Percentiles rank a stretch among this genome's conserved stretches.
phyloP scores from a whole-genome alignment of 441 rosid species.

The Gossypium davidsonii region DNA sequence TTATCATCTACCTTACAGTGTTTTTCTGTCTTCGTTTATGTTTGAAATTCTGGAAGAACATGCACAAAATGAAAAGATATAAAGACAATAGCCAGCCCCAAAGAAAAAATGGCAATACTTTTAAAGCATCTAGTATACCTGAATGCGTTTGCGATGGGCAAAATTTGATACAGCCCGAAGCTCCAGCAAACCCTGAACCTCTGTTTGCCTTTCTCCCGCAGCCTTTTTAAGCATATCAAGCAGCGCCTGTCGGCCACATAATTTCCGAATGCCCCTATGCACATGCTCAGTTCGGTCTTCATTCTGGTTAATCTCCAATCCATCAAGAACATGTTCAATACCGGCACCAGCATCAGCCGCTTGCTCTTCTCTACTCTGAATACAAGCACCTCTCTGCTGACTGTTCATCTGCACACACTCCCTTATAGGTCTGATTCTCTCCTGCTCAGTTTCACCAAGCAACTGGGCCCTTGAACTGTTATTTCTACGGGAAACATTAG shows the following conservation, averaged over 20 bases:
- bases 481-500: conserved; percentile 38
- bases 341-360: conserved; percentile 43
- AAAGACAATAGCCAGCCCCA: not conserved
- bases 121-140: conserved; percentile 39
- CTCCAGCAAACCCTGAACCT: conserved; percentile 62
- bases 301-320: conserved; percentile 41
- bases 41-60: not conserved
- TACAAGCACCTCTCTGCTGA: conserved; percentile 45
- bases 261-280: conserved; percentile 66
- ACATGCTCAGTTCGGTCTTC: conserved; percentile 40
- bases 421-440: conserved; percentile 76
- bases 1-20: not conserved
- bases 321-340: conserved; percentile 65
- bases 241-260: conserved; percentile 85
- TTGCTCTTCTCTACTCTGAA: conserved; percentile 48
- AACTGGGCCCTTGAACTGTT: conserved; percentile 54
- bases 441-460: conserved; percentile 89
- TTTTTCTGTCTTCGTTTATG: not conserved
- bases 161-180: conserved; percentile 72
- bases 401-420: conserved; percentile 78
- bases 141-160: conserved; percentile 88
- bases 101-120: not conserved
- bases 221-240: conserved; percentile 83
- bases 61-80: not conserved
- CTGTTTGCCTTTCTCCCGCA: conserved; percentile 69